Evolutionary conservation across 352 stramenopile genomes (phyloP), one percentile per base, ranked within the genome.

Genomic region (Saprolegnia diclina): DNA sequence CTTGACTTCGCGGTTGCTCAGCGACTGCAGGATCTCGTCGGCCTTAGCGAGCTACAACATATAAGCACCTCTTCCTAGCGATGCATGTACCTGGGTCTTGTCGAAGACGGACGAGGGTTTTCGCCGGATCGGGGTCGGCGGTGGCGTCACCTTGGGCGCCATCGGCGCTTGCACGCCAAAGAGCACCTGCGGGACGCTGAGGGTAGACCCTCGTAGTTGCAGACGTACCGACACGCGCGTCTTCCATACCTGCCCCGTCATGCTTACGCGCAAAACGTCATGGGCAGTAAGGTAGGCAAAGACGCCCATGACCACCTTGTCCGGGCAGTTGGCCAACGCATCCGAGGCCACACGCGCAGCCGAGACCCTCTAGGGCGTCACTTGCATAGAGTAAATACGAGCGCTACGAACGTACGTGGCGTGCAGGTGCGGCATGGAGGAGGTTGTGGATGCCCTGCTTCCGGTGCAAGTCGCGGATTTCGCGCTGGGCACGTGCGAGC

Each of bases 1-100:
- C 71, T 94, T 94, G 65, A 94, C 90, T 65, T 91, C 83, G 44
- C 91, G 80, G 38, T 87, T 86, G 59, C 89, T 94, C 7, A 94
- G 71, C 29, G 82, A 85, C 66, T 91, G 88, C 13, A 92, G 81
- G 42, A 94, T 91, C 64, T 80, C 75, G 44, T 91, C 83, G 1
- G 84, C 80, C 62, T 89, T 90, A 0, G 80, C 85, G n/a, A 83
- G 76, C 73, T 93, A 72, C n/a, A 45, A 64, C 5, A 45, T 22
- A 3, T 50, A 16, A 70, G 10, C 22, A 42, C 35, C 7, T 5
- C 13, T 11, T 19, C 6, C 18, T 48, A 4, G 19, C 14, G 46
- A 72, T 46, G 80, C 75, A 67, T 78, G 83, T 54, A 78, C 32
- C 69, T 79, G 57, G 77, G 74, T 9, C 67, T 82, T 50, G 77